Percentiles rank a stretch among this genome's conserved stretches.
phyloP scores from a whole-genome alignment of 805 yeast genomes.

The Brettanomyces custersianus region DNA sequence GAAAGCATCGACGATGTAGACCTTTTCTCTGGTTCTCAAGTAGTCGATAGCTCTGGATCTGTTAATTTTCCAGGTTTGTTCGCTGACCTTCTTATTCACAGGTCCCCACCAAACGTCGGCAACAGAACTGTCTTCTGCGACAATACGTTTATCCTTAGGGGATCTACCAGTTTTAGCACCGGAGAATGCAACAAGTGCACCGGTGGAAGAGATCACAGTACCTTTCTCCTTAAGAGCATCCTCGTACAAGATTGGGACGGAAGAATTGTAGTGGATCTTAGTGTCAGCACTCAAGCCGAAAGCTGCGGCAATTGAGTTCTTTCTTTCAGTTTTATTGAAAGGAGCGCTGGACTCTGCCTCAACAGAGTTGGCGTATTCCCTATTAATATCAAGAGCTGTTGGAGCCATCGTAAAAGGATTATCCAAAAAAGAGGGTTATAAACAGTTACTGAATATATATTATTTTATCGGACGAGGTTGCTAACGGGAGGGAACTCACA shows the following conservation, averaged over 20 bases:
- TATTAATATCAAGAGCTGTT: slow-evolving; percentile 30
- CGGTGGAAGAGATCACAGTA: slow-evolving; percentile 84
- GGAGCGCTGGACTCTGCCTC: slow-evolving; percentile 14
- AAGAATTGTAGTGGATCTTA: slow-evolving; percentile 78
- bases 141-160: slow-evolving; percentile 96
- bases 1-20: slow-evolving; percentile 90
- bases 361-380: slow-evolving; percentile 20
- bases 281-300: slow-evolving; percentile 53
- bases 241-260: slow-evolving; percentile 87
- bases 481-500: too few species aligned
- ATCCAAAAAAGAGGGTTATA: too few species aligned
- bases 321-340: slow-evolving; percentile 19
- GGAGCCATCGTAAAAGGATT: slow-evolving; percentile 28
- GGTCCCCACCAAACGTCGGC: slow-evolving; percentile 99
- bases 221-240: slow-evolving; percentile 88
- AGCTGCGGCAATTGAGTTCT: slow-evolving; percentile 23
- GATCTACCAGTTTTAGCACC: slow-evolving; percentile 97
- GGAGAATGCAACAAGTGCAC: slow-evolving; percentile 92
- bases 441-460: too few species aligned
- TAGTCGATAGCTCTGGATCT: slow-evolving; percentile 96
- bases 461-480: too few species aligned
- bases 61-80: slow-evolving; percentile 90
- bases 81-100: slow-evolving; percentile 89
- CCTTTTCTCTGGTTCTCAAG: slow-evolving; percentile 88
- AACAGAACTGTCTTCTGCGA: slow-evolving; percentile 81